phyloP scores from a whole-genome alignment of 352 stramenopile species.

The Aphanomyces invadans region DNA sequence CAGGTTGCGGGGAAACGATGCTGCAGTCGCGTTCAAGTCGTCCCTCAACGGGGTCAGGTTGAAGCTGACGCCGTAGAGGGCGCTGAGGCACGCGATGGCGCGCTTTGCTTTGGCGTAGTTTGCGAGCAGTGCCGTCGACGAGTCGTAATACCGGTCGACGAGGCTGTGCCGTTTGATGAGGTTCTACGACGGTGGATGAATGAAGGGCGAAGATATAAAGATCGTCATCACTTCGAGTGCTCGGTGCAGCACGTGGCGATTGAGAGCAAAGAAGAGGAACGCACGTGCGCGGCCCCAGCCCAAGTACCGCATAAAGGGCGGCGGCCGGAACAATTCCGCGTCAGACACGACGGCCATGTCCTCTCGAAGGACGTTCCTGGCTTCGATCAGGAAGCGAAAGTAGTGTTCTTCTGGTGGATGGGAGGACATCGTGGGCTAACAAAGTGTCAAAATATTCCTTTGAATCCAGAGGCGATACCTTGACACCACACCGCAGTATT shows the following conservation, averaged over 20 bases:
- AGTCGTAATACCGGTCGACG: constrained; percentile 58
- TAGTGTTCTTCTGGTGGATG: constrained; percentile 65
- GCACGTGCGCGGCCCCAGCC: constrained; percentile 61
- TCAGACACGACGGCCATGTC: constrained; percentile 55
- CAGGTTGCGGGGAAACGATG: constrained; percentile 8
- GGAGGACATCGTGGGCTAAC: constrained; percentile 36
- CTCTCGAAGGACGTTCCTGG: constrained; percentile 49
- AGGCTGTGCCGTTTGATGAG: constrained; percentile 51
- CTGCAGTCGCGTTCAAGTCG: not conserved
- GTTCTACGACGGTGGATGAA: constrained; percentile 33
- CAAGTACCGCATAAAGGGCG: constrained; percentile 39
- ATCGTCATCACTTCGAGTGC: constrained; percentile 47
- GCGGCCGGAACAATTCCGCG: constrained; percentile 33
- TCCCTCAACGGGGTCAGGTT: constrained; percentile 31
- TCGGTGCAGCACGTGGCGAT: constrained; percentile 63
- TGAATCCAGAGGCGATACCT: constrained; percentile 28
- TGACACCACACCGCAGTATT: constrained; percentile 56
- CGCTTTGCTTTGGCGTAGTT: constrained; percentile 49
- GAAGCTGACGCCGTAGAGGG: constrained; percentile 65
- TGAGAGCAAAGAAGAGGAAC: constrained; percentile 59
- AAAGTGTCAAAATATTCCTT: not conserved
- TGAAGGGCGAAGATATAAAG: not conserved
- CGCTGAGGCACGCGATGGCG: constrained; percentile 54
- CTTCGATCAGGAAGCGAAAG: constrained; percentile 60
- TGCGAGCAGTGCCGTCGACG: constrained; percentile 43